Conservation (phyloP, 176 grass and related monocot species). For the Rhynchospora breviuscula region DNA sequence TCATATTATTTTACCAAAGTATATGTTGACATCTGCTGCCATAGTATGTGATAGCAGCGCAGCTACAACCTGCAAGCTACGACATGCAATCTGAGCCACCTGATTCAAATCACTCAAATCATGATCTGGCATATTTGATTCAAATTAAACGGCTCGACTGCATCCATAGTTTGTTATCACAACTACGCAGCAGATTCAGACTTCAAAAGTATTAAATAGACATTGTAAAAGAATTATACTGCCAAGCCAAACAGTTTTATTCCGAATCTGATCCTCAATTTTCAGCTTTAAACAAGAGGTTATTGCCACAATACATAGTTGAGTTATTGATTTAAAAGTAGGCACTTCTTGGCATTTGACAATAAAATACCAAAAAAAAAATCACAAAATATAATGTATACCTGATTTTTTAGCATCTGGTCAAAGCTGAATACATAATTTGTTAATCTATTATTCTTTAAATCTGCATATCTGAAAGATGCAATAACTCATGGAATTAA, state of each 20-base stretch:
- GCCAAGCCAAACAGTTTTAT: neutral
- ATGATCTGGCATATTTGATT: too few relatives aligned
- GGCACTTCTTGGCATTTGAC: neutral
- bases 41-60: neutral
- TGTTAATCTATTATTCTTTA: slow-evolving; percentile 93
- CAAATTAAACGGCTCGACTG: too few relatives aligned
- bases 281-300: neutral
- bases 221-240: neutral
- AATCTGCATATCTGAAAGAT: slow-evolving; percentile 81
- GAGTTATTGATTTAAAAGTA: too few relatives aligned
- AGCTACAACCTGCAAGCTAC: neutral
- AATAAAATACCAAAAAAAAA: neutral
- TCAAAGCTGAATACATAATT: slow-evolving; percentile 98
- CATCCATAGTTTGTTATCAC: neutral
- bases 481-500: neutral
- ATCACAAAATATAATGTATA: slow-evolving; percentile 13
- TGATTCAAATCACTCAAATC: too few relatives aligned
- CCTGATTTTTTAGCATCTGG: slow-evolving; percentile 95
- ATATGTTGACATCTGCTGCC: neutral
- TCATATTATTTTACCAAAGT: neutral
- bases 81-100: neutral
- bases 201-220: neutral
- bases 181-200: neutral
- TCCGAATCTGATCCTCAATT: neutral
- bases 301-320: neutral